Percentiles rank a stretch among this genome's conserved stretches.
Conservation (phyloP, 805 yeast genomes). For the Cyberlindnera samutprakarnensis region DNA sequence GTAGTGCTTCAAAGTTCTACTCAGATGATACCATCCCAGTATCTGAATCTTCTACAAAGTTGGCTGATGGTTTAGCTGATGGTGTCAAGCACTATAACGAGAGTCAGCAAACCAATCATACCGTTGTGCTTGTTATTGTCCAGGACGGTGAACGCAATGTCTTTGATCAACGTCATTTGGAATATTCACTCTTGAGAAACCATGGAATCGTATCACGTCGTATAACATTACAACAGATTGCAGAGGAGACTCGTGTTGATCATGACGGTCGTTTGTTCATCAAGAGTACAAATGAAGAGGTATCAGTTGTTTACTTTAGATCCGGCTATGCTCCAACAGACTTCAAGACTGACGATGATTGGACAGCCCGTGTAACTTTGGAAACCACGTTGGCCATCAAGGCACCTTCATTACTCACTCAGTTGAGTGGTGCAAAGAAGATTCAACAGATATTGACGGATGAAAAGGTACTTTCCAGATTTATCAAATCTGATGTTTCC, state of each 20-base stretch:
- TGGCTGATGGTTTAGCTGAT: constrained; percentile 63
- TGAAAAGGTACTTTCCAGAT: constrained; percentile 36
- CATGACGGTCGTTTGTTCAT: constrained; percentile 41
- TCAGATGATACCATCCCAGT: constrained; percentile 48
- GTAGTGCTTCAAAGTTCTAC: constrained; percentile 34
- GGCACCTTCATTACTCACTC: constrained; percentile 86
- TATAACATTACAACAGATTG: constrained; percentile 55
- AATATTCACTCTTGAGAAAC: constrained; percentile 52
- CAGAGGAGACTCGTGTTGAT: constrained; percentile 31
- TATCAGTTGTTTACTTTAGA: constrained; percentile 85
- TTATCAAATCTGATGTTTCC: constrained; percentile 27
- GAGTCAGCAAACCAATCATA: constrained; percentile 22
- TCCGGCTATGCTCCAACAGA: constrained; percentile 86
- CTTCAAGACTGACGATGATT: constrained; percentile 54
- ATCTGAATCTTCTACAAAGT: constrained; percentile 52
- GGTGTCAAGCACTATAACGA: constrained; percentile 54
- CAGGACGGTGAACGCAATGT: constrained; percentile 85
- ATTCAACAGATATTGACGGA: constrained; percentile 83
- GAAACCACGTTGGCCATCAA: constrained; percentile 79
- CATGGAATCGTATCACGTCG: constrained; percentile 58
- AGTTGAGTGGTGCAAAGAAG: constrained; percentile 88
- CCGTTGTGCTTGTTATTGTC: constrained; percentile 66
- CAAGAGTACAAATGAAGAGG: constrained; percentile 52
- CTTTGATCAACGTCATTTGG: constrained; percentile 85
- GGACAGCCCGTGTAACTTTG: constrained; percentile 69